phyloP scores from a whole-genome alignment of 345 rosid genomes.

The Arabis hirsuta region DNA sequence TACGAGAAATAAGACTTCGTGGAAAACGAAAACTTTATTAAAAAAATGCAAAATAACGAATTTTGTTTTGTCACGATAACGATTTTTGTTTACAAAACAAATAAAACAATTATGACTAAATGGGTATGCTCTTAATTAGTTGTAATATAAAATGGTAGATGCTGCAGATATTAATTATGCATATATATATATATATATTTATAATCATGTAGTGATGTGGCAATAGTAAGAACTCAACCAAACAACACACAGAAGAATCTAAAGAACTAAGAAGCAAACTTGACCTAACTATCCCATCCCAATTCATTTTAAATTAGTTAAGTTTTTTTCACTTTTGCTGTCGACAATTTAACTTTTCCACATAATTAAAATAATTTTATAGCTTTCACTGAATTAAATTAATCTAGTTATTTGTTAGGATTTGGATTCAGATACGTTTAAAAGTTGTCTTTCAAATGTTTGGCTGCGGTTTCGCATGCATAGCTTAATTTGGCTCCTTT shows the following conservation, averaged over 20 bases:
- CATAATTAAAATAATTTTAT: neutral
- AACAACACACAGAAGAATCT: constrained; percentile 36
- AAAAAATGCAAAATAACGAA: too few species aligned
- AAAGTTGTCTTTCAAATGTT: constrained; percentile 43
- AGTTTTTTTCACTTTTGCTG: constrained; percentile 1
- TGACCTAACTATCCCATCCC: constrained; percentile 51
- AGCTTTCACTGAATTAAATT: neutral
- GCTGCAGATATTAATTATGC: constrained; percentile 28
- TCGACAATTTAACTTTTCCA: constrained; percentile 9
- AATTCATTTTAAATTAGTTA: constrained; percentile 16
- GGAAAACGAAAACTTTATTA: neutral
- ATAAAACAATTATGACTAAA: too few species aligned
- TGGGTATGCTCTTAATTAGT: neutral
- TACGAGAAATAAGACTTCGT: neutral
- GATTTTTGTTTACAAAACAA: too few species aligned
- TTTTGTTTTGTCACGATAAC: too few species aligned
- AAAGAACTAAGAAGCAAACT: constrained; percentile 42
- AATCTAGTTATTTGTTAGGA: constrained; percentile 31
- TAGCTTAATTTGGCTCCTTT: constrained; percentile 46
- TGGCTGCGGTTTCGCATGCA: constrained; percentile 44
- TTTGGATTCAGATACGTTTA: constrained; percentile 35
- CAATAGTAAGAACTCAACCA: constrained; percentile 40
- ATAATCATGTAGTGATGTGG: constrained; percentile 36
- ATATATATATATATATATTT: constrained; percentile 20
- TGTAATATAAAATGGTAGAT: constrained; percentile 10